A percentile compares a stretch with the other conserved stretches of the same genome.
phyloP scores from a whole-genome alignment of 345 rosid genomes.

The Syzygium aromaticum region DNA sequence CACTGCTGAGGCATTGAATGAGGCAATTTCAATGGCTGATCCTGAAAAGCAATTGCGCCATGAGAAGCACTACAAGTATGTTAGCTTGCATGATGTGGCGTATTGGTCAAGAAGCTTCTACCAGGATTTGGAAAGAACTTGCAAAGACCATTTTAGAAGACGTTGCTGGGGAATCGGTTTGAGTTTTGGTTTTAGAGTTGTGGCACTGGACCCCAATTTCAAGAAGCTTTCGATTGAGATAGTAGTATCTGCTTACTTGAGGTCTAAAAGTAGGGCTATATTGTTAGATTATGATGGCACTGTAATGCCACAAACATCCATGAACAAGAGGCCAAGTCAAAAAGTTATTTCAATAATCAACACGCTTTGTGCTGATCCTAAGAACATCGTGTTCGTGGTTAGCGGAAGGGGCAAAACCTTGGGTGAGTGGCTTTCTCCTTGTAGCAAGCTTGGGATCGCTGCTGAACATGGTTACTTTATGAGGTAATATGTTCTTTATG shows the following conservation, averaged over 20 bases:
- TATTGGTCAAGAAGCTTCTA: constrained; percentile 71
- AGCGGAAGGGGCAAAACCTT: constrained; percentile 68
- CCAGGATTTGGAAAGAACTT: constrained; percentile 68
- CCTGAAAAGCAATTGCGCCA: constrained; percentile 73
- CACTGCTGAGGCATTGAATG: constrained; percentile 70
- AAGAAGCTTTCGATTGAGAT: constrained; percentile 44
- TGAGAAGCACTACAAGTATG: constrained; percentile 88
- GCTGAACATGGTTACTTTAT: constrained; percentile 65
- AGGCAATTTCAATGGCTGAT: constrained; percentile 54
- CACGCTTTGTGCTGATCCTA: constrained; percentile 39
- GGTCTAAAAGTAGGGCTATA: constrained; percentile 55
- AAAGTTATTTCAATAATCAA: constrained; percentile 45
- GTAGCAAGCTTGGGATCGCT: constrained; percentile 54
- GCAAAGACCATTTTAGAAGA: constrained; percentile 64
- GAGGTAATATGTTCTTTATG: constrained; percentile 28
- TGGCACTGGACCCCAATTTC: constrained; percentile 67
- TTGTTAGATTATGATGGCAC: constrained; percentile 72
- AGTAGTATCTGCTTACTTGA: constrained; percentile 42
- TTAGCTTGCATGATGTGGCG: constrained; percentile 66
- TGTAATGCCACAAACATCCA: constrained; percentile 57
- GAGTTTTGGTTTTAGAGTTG: constrained; percentile 70
- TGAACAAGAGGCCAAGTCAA: constrained; percentile 50
- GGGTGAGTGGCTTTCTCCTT: constrained; percentile 59
- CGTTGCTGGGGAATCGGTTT: constrained; percentile 73
- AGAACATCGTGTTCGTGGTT: constrained; percentile 51